Conservation (phyloP, 2,329 filamentous ascomycete genomes). For the Venturia aucupariae region DNA sequence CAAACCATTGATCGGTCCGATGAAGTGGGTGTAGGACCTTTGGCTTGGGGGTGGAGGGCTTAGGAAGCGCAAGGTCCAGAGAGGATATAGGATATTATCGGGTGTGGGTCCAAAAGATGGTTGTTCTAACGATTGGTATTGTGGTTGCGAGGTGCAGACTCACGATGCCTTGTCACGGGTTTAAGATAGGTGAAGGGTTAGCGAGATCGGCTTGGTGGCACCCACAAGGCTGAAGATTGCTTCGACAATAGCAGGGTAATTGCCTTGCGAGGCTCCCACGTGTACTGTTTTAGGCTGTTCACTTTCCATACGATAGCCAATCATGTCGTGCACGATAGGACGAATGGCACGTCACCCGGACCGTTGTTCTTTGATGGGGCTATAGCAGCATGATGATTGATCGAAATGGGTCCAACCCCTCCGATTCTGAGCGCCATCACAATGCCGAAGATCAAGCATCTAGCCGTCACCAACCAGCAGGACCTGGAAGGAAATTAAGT, state of each 20-base stretch:
- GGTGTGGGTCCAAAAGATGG: not conserved
- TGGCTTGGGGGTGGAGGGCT: not conserved
- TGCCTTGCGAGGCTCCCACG: not conserved
- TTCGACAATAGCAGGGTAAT: not conserved
- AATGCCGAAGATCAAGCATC: not conserved
- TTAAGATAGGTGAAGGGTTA: not conserved
- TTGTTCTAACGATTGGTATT: not conserved
- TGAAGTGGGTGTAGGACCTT: not conserved
- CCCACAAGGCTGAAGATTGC: not conserved
- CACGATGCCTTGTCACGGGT: not conserved
- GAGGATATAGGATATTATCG: not conserved
- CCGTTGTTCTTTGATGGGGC: not conserved
- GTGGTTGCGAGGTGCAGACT: not conserved
- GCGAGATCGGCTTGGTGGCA: not conserved
- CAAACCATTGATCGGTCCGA: not conserved
- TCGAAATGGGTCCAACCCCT: not conserved
- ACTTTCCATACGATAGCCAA: not conserved
- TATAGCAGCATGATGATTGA: not conserved
- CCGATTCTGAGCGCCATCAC: not conserved
- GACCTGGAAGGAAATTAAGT: too few relatives aligned
- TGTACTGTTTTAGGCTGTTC: not conserved
- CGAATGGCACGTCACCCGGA: not conserved
- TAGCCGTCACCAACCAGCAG: not conserved
- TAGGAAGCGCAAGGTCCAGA: not conserved
- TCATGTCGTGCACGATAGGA: not conserved